Conservation (phyloP, 2,329 filamentous ascomycete genomes). For the Colletotrichum melonis region DNA sequence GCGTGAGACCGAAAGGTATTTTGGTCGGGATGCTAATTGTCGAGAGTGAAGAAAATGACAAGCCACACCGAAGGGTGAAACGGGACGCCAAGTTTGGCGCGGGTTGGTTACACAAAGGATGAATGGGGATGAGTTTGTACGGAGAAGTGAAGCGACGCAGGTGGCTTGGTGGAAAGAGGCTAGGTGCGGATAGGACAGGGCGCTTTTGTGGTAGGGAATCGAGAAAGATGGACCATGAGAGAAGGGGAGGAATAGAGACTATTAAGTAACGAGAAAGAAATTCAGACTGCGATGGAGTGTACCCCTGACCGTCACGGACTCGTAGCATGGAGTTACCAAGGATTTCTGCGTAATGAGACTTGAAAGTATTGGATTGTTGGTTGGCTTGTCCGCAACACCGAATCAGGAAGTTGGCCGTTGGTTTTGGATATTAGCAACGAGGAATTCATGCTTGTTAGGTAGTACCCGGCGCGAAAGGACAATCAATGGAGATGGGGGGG, state of each 20-base stretch:
- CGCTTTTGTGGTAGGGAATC: background rate
- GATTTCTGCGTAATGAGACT: background rate
- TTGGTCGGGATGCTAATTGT: too few relatives aligned
- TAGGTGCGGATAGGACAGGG: background rate
- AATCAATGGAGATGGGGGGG: background rate
- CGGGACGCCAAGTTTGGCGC: background rate
- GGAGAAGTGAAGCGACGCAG: background rate
- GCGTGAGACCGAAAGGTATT: too few relatives aligned
- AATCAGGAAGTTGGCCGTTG: background rate
- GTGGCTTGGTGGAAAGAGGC: background rate
- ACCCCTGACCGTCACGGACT: background rate
- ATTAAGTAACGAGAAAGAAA: background rate
- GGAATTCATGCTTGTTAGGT: background rate
- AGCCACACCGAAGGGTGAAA: constrained; percentile 30
- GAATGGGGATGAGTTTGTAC: background rate
- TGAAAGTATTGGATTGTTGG: background rate
- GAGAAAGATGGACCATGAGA: too few relatives aligned
- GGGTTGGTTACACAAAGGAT: background rate
- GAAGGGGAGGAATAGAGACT: background rate
- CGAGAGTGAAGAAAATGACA: background rate
- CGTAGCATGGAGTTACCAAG: background rate
- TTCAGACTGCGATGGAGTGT: background rate
- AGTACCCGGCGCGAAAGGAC: background rate
- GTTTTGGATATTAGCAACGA: background rate
- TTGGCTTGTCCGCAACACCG: background rate